phyloP scores from a whole-genome alignment of 768 basidiomycete genomes.

The Leccinum pellstonianum region DNA sequence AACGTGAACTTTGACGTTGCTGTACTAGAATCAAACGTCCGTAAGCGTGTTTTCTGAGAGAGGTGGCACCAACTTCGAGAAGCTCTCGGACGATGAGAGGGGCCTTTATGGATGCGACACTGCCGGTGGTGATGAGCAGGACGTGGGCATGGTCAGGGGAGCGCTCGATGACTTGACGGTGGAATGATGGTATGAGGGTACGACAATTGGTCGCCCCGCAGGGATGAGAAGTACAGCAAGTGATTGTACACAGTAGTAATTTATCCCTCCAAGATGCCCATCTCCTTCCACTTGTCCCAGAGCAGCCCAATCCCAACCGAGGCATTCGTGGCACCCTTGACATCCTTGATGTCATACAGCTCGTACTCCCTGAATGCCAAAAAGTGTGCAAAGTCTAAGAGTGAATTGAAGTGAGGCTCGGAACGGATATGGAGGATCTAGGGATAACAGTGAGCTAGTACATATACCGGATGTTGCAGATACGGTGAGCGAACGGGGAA shows the following conservation, averaged over 20 bases:
- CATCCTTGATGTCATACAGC: conserved; percentile 83
- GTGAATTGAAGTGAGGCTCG: too few relatives aligned
- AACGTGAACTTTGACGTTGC: conserved; percentile 75
- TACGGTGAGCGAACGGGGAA: too few relatives aligned
- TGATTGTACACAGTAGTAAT: not conserved
- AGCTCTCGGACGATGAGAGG: conserved; percentile 85
- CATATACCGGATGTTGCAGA: too few relatives aligned
- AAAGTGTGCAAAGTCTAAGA: conserved; percentile 80
- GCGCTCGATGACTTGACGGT: conserved; percentile 28
- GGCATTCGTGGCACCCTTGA: conserved; percentile 63
- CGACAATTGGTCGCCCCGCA: conserved; percentile 6
- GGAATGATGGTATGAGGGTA: not conserved
- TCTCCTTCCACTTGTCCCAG: conserved; percentile 89
- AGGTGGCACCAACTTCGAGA: conserved; percentile 41
- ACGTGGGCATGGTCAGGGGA: conserved; percentile 49
- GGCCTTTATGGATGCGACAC: conserved; percentile 92
- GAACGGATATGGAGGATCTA: too few relatives aligned
- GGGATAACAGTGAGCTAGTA: too few relatives aligned
- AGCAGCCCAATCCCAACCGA: conserved; percentile 73
- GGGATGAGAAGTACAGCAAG: conserved; percentile 3
- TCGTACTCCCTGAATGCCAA: conserved; percentile 94
- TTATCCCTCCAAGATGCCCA: conserved; percentile 63
- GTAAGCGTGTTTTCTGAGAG: not conserved
- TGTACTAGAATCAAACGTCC: conserved; percentile 48
- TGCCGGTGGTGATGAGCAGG: conserved; percentile 87